Conservation (phyloP, 2,329 filamentous ascomycete genomes). For the Neofusicoccum sp. region DNA sequence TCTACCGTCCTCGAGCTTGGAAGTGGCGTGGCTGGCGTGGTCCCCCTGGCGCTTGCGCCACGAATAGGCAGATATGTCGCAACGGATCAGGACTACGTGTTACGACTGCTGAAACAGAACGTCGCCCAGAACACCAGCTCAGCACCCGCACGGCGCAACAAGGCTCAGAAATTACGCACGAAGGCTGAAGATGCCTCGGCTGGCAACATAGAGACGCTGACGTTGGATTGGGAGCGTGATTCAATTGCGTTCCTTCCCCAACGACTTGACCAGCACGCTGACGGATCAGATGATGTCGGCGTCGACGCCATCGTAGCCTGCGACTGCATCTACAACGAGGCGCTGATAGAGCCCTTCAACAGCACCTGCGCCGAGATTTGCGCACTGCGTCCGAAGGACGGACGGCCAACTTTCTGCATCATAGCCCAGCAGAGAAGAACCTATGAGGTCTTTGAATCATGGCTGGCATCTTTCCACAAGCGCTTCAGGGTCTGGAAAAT, state of each 20-base stretch:
- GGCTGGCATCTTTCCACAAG: constrained; percentile 67
- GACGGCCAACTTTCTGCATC: constrained; percentile 65
- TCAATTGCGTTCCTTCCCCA: constrained; percentile 47
- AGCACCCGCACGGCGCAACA: neutral
- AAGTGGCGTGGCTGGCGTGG: constrained; percentile 79
- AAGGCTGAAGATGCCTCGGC: neutral
- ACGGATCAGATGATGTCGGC: constrained; percentile 35
- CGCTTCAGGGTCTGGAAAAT: constrained; percentile 76
- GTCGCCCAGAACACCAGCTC: constrained; percentile 49
- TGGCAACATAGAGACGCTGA: constrained; percentile 14
- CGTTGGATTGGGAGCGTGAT: constrained; percentile 73
- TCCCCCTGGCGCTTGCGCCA: constrained; percentile 66
- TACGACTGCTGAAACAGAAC: constrained; percentile 74
- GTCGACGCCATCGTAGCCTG: constrained; percentile 78
- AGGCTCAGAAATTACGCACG: constrained; percentile 6
- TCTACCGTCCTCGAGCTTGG: constrained; percentile 78
- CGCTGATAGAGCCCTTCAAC: constrained; percentile 78
- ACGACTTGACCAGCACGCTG: constrained; percentile 43
- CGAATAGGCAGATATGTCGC: constrained; percentile 66
- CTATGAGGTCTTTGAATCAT: constrained; percentile 78
- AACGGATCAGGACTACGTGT: constrained; percentile 86
- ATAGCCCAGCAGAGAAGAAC: constrained; percentile 87
- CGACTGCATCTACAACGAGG: constrained; percentile 94
- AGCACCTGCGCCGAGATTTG: constrained; percentile 76
- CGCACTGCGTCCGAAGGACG: constrained; percentile 48